A percentile compares a stretch with the other conserved stretches of the same genome.
phyloP scores from a whole-genome alignment of 2,329 filamentous ascomycete genomes.

The Botryosphaeria agaves region DNA sequence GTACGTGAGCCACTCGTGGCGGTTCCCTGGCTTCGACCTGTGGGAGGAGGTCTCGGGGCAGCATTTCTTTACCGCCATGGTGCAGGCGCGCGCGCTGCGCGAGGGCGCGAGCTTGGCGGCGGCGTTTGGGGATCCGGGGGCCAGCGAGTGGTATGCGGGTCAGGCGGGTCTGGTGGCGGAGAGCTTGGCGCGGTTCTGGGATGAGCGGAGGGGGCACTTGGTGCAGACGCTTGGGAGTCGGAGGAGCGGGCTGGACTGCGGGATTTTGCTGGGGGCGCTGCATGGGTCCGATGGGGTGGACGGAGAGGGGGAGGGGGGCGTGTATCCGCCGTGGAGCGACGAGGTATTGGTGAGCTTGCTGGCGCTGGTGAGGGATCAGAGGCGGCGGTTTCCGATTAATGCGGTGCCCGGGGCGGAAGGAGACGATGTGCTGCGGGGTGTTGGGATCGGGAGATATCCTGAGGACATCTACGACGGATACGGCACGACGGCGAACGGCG shows the following conservation, averaged over 20 bases:
- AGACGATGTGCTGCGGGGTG: constrained; percentile 10
- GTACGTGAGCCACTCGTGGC: constrained; percentile 56
- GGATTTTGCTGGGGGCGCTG: constrained; percentile 18
- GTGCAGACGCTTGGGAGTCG: constrained; percentile 17
- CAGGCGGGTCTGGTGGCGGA: constrained; percentile 18
- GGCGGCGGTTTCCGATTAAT: constrained; percentile 21
- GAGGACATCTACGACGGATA: constrained; percentile 25
- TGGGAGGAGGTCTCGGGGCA: constrained; percentile 69
- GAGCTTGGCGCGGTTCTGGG: constrained; percentile 19
- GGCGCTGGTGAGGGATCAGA: constrained; percentile 16
- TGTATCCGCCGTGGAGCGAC: constrained; percentile 18
- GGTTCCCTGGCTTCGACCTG: constrained; percentile 49
- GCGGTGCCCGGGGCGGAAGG: constrained; percentile 5
- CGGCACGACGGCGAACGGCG: constrained; percentile 11
- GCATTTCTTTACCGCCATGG: constrained; percentile 62
- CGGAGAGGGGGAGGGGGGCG: constrained; percentile 2
- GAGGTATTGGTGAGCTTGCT: constrained; percentile 20
- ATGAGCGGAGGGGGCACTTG: constrained; percentile 17
- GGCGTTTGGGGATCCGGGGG: constrained; percentile 17
- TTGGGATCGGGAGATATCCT: constrained; percentile 24
- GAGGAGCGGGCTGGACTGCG: constrained; percentile 20
- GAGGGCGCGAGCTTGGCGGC: constrained; percentile 49
- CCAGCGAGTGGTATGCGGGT: constrained; percentile 19
- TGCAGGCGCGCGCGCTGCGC: constrained; percentile 45
- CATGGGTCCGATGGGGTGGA: constrained; percentile 9